These are phyloP conservation scores for Cetraspora pellucida DNA, from an alignment of 192 early-diverging fungal species.

Conservation along the genomic window DNA sequence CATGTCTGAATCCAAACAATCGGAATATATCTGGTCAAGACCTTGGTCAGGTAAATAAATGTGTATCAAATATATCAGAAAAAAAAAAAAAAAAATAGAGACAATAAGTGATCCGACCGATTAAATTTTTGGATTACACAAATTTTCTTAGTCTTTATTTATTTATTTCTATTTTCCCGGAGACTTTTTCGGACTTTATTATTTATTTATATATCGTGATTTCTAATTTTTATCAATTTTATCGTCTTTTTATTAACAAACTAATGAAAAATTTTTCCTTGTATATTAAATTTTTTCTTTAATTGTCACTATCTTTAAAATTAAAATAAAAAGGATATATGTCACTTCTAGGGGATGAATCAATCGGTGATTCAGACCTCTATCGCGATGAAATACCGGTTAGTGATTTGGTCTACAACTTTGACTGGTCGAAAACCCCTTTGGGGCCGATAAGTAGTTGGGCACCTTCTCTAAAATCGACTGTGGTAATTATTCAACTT, in stretches of 20 bases:
- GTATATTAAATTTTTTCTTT: not conserved
- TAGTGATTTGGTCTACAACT: conserved; percentile 27
- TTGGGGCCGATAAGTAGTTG: conserved; percentile 38
- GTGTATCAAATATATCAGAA: no score
- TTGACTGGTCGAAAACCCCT: conserved; percentile 43
- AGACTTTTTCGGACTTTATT: no score
- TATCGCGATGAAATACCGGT: conserved; percentile 30
- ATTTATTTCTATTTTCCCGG: no score
- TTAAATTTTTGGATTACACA: no score
- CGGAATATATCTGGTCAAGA: no score
- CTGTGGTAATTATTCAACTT: conserved; percentile 7
- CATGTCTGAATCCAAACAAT: no score
- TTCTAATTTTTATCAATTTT: no score
- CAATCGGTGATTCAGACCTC: not conserved
- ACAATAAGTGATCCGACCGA: no score
- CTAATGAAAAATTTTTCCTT: not conserved
- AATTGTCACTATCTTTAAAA: not conserved
- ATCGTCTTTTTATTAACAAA: not conserved
- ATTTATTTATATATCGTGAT: no score
- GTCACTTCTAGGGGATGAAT: not conserved
- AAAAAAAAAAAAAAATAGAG: no score
- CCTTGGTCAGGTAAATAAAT: no score
- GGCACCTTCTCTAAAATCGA: conserved; percentile 24
- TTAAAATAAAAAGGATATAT: conserved; percentile 14
- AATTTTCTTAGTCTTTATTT: no score